Evolutionary conservation across 2,329 filamentous ascomycete genomes (phyloP).

Genomic region (Diplodia corticola): DNA sequence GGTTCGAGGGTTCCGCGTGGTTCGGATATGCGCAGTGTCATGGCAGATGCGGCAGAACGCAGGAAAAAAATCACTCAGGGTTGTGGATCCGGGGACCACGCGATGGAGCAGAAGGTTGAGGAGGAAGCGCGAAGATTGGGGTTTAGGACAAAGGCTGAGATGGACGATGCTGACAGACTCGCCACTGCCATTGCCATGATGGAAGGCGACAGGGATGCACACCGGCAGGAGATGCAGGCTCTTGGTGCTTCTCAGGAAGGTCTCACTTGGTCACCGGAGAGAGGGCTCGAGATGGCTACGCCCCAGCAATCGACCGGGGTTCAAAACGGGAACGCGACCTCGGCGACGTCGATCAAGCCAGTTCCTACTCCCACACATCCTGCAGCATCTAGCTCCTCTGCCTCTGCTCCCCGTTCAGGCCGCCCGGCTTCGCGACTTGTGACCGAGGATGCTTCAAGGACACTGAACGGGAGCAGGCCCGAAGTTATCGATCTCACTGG

Average conservation of each 20-base stretch:
- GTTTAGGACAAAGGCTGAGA: slow-evolving; percentile 80
- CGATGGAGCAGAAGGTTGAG: slow-evolving; percentile 65
- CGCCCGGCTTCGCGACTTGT: slow-evolving; percentile 40
- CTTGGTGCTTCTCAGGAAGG: slow-evolving; percentile 42
- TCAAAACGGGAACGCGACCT: slow-evolving; percentile 12
- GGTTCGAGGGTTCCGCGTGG: slow-evolving; percentile 59
- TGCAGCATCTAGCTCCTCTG: neutral
- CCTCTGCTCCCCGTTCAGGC: slow-evolving; percentile 27
- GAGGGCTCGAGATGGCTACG: slow-evolving; percentile 39
- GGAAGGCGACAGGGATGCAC: slow-evolving; percentile 78
- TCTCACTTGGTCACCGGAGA: slow-evolving; percentile 38
- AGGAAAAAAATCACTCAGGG: slow-evolving; percentile 68
- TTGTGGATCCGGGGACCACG: slow-evolving; percentile 71
- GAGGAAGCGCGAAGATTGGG: slow-evolving; percentile 66
- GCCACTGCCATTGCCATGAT: slow-evolving; percentile 84
- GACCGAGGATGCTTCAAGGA: slow-evolving; percentile 25
- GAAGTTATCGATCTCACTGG: slow-evolving; percentile 23
- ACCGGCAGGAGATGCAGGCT: slow-evolving; percentile 51
- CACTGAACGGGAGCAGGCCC: slow-evolving; percentile 25
- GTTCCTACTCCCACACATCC: neutral
- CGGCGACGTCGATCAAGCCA: slow-evolving; percentile 6
- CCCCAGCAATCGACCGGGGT: slow-evolving; percentile 37
- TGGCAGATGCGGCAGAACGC: slow-evolving; percentile 67
- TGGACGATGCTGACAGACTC: slow-evolving; percentile 83
- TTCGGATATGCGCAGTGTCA: slow-evolving; percentile 69